Base-by-base conservation (phyloP, 345 rosid genomes). In the Pelargonium nanum region DNA sequence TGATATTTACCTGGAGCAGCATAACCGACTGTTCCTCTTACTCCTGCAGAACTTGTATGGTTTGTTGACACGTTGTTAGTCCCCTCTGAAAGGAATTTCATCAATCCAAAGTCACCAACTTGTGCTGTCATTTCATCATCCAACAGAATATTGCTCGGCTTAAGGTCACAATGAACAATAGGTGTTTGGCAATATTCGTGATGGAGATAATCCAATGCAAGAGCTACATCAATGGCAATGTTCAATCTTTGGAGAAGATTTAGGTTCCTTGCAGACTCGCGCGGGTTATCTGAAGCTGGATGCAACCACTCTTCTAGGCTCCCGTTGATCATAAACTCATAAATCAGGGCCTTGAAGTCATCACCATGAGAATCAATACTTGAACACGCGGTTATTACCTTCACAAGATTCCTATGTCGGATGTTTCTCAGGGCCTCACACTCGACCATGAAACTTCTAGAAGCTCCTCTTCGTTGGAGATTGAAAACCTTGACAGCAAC, bases 401-500 rank as follows among this genome's bases (percentile, higher is more conserved):
- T 40, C 15, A 40, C 48, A 40, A 40, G 48, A 17, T 40, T 40
- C 15, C 48, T 8, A 10, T 40, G 48, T 12, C 48, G 9, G 48
- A 40, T 40, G 15, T 40, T 40, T 40, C 16, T 40, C 0, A 40
- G 0, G 17, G 48, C 48, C 48, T 40, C 48, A 12, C 48, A 40
- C 17, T 40, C 48, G 0, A 12, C 48, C 13, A 40, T 2, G 16
- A 40, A 40, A 40, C 48, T 40, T 17, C 48, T 40, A 9, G 17
- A 40, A 40, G 13, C 48, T 40, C 48, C 48, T 40, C 48, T 40
- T 40, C 48, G 9, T 53, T 65, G 59, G 6, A 57, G 63, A 19
- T 65, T 61, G 23, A 71, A 53, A 15, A 66, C 60, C 45, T 71
- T 71, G 20, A 71, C 23, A 12, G 68, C 68, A 4, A 67, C 25